phyloP scores from a whole-genome alignment of 2,329 filamentous ascomycete species.

The Nemania sp. region DNA sequence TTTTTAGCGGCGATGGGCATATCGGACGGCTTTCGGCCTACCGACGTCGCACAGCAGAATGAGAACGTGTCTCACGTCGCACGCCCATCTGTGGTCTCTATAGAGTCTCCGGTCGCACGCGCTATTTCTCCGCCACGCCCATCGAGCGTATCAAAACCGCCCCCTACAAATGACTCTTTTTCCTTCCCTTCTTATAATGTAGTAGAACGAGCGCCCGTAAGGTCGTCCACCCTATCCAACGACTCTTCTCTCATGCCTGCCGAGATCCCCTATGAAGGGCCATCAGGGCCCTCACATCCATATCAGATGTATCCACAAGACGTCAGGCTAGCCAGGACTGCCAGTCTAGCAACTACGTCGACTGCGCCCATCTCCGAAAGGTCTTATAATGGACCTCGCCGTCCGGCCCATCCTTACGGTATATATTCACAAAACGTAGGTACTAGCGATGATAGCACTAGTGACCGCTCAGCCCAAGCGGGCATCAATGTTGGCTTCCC shows the following conservation, averaged over 20 bases:
- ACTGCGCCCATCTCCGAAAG: constrained; percentile 70
- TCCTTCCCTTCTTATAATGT: constrained; percentile 64
- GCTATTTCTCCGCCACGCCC: constrained; percentile 54
- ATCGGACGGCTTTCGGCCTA: constrained; percentile 54
- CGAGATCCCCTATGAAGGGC: constrained; percentile 76
- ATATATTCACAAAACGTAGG: constrained; percentile 87
- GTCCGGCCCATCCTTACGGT: constrained; percentile 85
- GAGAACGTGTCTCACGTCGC: constrained; percentile 39
- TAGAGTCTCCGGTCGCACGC: constrained; percentile 40
- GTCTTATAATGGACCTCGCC: constrained; percentile 70
- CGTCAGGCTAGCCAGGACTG: constrained; percentile 61
- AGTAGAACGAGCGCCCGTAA: constrained; percentile 41
- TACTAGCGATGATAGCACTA: constrained; percentile 62
- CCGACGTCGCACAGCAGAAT: constrained; percentile 45
- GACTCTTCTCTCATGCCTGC: constrained; percentile 56
- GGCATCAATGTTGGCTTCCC: constrained; percentile 80
- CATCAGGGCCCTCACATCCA: constrained; percentile 81
- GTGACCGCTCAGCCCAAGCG: constrained; percentile 47
- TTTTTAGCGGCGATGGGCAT: constrained; percentile 63
- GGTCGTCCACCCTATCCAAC: constrained; percentile 53
- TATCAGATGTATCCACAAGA: constrained; percentile 88
- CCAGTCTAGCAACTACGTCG: constrained; percentile 78
- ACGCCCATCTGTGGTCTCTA: constrained; percentile 41
- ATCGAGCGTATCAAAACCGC: constrained; percentile 69
- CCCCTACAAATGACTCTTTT: constrained; percentile 61